Conservation (phyloP, 208 protist genomes). For the Sergeia podlipaevii region DNA sequence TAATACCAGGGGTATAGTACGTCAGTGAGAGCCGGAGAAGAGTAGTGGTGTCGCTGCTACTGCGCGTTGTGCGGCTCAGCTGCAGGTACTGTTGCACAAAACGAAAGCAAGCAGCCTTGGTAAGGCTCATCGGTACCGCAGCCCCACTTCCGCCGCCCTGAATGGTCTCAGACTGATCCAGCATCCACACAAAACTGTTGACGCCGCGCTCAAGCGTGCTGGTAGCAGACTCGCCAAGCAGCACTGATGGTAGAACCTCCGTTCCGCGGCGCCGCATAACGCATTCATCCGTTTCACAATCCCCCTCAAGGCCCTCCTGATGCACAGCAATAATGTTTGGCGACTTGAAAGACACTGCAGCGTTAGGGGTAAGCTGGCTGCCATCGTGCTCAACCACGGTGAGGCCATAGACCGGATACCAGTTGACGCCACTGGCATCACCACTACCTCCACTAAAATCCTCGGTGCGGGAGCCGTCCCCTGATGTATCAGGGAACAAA, state of each 20-base stretch:
- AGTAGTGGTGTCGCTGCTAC: too few relatives aligned
- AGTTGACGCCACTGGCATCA: not conserved
- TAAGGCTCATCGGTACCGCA: not conserved
- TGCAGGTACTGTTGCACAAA: not conserved
- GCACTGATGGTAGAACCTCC: constrained; percentile 16
- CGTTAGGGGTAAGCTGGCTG: not conserved
- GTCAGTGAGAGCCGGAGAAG: constrained; percentile 8
- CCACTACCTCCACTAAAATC: not conserved
- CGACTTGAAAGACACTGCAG: constrained; percentile 11
- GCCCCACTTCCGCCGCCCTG: not conserved
- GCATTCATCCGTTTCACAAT: constrained; percentile 37
- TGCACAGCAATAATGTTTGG: constrained; percentile 19
- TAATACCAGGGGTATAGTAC: not conserved
- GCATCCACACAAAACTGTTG: constrained; percentile 26
- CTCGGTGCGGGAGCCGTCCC: not conserved
- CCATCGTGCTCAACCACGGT: constrained; percentile 5
- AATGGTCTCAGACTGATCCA: constrained; percentile 15
- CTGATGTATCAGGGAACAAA: not conserved
- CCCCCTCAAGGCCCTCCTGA: constrained; percentile 18
- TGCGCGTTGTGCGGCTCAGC: not conserved
- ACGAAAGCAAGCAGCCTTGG: not conserved
- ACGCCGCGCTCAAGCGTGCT: constrained; percentile 27
- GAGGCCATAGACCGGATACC: not conserved
- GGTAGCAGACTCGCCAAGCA: constrained; percentile 14
- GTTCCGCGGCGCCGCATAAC: constrained; percentile 7